Evolutionary conservation across 495 filamentous ascomycete genomes (phyloP), one percentile per base, ranked within the genome.

Genomic region (Jackrogersella minutella): DNA sequence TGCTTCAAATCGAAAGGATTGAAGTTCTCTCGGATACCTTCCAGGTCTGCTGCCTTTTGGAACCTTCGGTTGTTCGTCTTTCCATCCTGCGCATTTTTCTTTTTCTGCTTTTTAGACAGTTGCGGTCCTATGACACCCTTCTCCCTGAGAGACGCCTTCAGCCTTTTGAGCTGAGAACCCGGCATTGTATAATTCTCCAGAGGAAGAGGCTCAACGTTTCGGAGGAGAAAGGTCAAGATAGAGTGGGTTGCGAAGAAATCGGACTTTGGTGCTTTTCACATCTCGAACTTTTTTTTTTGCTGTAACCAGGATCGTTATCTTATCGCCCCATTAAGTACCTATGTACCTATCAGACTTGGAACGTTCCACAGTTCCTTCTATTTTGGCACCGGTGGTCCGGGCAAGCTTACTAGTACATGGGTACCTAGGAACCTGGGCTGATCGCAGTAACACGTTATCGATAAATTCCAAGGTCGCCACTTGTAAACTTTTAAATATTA

Each of bases 1-100:
- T 85, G 84, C 76, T 95, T 93, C 74, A 96, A 85, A 75, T 99
- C 95, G 76, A 98, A 99, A 2, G 95, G 95, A 77, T 97, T 98
- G 86, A 97, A 97, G 66, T 92, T 86, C 60, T 97, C 93, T 65
- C 95, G 90, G 73, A 98, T 97, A 49, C 84, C 85, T 70, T 91
- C 84, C 52, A 99, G 81, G 11, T 90, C 91, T 40, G 85, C 86
- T 68, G 87, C 85, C 55, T 89, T 85, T 76, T 91, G 85, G n/a
- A 90, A 84, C 51, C 86, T 82, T 66, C 90, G 88, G 66, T 91
- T 86, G 64, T 85, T 84, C 46, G 80, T 80, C 44, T 81, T 82
- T 36, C 85, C 85, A 73, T 86, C 82, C 73, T 88, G 87, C 34
- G 83, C 84, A 75, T 88, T 87, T 75, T 90, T 85, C 69, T 88